Conservation (phyloP, 345 rosid genomes). For the Salix koriyanagi region DNA sequence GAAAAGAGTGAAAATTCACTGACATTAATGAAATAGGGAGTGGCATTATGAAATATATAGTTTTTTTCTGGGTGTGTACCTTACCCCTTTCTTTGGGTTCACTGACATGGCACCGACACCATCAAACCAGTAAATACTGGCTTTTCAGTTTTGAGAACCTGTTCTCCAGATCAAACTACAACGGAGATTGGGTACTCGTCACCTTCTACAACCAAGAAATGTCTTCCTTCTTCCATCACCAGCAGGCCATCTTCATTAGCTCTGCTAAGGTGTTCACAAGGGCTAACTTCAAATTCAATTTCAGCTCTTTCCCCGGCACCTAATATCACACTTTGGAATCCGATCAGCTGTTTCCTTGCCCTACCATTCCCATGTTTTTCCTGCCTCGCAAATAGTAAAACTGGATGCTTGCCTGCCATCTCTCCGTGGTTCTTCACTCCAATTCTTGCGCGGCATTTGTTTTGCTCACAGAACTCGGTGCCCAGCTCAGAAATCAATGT, state of each 20-base stretch:
- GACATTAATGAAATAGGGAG: too few species aligned
- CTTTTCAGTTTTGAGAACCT: not conserved
- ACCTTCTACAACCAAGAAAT: conserved; percentile 63
- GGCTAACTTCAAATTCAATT: conserved; percentile 44
- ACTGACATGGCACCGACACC: not conserved
- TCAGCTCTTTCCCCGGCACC: conserved; percentile 52
- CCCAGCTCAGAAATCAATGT: conserved; percentile 50
- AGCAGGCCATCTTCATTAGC: conserved; percentile 63
- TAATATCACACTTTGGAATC: conserved; percentile 60
- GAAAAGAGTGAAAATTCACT: too few species aligned
- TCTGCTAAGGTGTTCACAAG: conserved; percentile 63
- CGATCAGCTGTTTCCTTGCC: conserved; percentile 60
- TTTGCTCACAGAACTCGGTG: conserved; percentile 35
- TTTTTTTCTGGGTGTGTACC: too few species aligned
- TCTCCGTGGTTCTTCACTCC: conserved; percentile 56
- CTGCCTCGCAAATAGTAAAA: conserved; percentile 54
- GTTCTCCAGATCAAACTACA: conserved; percentile 23
- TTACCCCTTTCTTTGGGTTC: not conserved
- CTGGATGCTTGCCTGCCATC: conserved; percentile 64
- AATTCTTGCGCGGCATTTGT: conserved; percentile 36
- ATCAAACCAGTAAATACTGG: not conserved
- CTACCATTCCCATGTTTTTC: conserved; percentile 46
- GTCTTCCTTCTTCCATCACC: conserved; percentile 65
- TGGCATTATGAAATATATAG: too few species aligned
- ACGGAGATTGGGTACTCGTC: conserved; percentile 45